phyloP scores from a whole-genome alignment of 2,329 filamentous ascomycete species.

The Claviceps maximensis region DNA sequence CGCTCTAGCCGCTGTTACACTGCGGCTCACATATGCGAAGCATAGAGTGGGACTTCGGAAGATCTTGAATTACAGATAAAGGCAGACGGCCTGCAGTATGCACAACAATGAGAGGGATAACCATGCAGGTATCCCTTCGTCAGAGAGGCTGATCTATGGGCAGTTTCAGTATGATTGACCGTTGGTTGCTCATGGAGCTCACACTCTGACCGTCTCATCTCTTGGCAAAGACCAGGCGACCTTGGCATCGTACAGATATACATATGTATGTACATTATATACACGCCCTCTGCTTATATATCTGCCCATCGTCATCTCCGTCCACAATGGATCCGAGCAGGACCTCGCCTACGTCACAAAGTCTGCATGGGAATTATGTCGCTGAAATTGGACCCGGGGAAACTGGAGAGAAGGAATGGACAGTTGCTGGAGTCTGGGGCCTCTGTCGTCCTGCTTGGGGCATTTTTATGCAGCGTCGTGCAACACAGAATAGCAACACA shows the following conservation, averaged over 20 bases:
- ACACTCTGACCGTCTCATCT: neutral
- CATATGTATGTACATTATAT: no score
- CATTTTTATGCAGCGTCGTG: neutral
- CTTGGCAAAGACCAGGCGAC: neutral
- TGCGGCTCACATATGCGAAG: neutral
- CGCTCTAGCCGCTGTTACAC: slow-evolving; percentile 4
- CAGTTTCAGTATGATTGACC: neutral
- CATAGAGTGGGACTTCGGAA: neutral
- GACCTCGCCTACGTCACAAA: neutral
- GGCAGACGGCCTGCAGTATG: neutral
- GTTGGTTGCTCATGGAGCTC: neutral
- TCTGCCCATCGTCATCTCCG: neutral
- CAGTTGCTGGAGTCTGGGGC: neutral
- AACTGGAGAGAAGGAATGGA: neutral
- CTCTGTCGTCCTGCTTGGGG: no score
- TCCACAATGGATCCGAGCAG: neutral
- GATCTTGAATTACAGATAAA: neutral
- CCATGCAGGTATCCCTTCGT: neutral
- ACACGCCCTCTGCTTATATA: no score
- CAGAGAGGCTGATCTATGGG: neutral
- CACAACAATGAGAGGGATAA: neutral
- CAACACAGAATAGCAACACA: neutral
- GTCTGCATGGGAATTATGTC: no score
- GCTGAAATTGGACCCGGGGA: no score
- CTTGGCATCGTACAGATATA: neutral